Evolutionary conservation across 225 moss, liverwort and hornwort genomes (phyloP), one percentile per base, ranked within the genome.

Genomic region (Polytrichum formosum): DNA sequence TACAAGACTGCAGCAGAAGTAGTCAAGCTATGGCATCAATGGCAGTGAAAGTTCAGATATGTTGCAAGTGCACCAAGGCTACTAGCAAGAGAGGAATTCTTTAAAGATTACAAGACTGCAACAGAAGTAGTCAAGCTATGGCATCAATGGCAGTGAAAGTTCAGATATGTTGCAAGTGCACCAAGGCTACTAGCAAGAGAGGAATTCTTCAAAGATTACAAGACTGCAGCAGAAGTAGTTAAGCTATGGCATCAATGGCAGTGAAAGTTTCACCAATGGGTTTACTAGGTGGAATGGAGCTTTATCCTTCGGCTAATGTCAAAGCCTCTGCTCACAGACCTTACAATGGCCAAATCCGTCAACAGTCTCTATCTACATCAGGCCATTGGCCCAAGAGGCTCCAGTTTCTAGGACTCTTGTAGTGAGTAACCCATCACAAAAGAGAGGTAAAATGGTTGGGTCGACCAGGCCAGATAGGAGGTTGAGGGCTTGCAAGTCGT

Each of bases 141-240:
- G n/a, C n/a, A n/a, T n/a, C n/a, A n/a, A n/a, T n/a, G n/a, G n/a
- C n/a, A n/a, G n/a, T n/a, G n/a, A n/a, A n/a, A n/a, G n/a, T n/a
- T 94, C 75, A 97, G 64, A 60, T 76, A 72, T 9, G 84, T 71
- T 5, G 67, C 54, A 28, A 72, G 78, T 56, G 79, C 80, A 68
- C 80, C 79, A 71, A 78, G 73, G 37, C 80, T 74, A 33, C 86
- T 72, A 28, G 88, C 85, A 67, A 84, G 75, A 67, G 93, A 90
- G 28, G 80, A 76, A 65, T 93, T 91, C 27, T 27, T 27, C 3
- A 27, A 27, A 27, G 27, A 27, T 23, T 23, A 23, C 23, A 23
- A 23, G 23, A 23, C 23, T 23, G 23, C 23, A 23, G 23, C 23
- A 23, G 27, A 27, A 27, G 1, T 27, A 27, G 27, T 27, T 1